Evolutionary conservation across 169 alveolate species (phyloP).

Genomic region (Ichthyophthirius multifiliis): DNA sequence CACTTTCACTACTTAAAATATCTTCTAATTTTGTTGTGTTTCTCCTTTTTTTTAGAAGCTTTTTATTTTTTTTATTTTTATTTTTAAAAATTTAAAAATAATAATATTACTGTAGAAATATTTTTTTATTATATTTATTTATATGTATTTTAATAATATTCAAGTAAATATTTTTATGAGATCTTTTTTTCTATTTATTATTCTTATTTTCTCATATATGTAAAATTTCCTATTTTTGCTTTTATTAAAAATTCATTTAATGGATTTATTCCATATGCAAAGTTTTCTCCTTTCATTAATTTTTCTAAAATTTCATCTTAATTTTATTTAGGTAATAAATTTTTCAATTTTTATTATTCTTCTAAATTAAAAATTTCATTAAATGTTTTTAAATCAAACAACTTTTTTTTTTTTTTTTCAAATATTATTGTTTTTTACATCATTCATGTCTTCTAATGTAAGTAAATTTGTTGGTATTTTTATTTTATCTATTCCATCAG

Average conservation of each 20-base stretch:
- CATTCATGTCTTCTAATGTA: not conserved
- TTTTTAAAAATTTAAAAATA: not conserved
- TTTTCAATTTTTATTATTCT: slow-evolving; percentile 8
- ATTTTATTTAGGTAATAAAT: slow-evolving; percentile 22
- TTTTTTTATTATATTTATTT: not conserved
- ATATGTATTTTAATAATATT: slow-evolving; percentile 17
- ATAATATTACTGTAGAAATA: not conserved
- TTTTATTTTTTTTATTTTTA: not conserved
- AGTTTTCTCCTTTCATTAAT: slow-evolving; percentile 9
- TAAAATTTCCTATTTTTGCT: slow-evolving; percentile 22
- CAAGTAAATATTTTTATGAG: not conserved
- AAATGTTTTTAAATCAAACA: not conserved
- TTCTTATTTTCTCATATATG: slow-evolving; percentile 26
- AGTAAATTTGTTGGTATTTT: not conserved
- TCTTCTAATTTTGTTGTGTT: not conserved
- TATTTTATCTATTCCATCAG: not conserved
- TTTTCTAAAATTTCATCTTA: slow-evolving; percentile 11
- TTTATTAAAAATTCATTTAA: slow-evolving; percentile 4
- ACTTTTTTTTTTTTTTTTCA: not conserved
- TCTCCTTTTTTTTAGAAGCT: slow-evolving; percentile 1
- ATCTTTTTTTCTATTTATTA: not conserved
- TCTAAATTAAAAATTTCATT: not conserved
- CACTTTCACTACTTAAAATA: not conserved
- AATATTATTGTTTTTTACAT: not conserved
- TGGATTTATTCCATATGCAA: slow-evolving; percentile 27